Conservation (phyloP, 2,329 filamentous ascomycete genomes). For the Xylaria sp. region DNA sequence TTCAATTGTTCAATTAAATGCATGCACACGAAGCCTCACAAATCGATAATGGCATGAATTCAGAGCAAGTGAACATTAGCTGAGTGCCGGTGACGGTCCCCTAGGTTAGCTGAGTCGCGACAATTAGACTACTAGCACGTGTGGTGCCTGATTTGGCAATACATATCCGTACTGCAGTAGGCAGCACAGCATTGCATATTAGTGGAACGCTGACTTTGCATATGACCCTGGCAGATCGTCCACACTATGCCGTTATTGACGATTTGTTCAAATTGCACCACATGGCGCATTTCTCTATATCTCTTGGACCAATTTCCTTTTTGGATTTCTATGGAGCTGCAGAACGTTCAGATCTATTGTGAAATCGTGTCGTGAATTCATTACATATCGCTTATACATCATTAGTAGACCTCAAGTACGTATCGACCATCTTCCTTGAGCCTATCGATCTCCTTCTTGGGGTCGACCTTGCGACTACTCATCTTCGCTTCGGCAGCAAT, state of each 20-base stretch:
- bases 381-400: constrained; percentile 21
- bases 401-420: constrained; percentile 94
- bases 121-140: constrained; percentile 30
- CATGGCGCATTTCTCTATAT: not conserved
- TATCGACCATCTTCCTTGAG: constrained; percentile 95
- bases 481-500: constrained; percentile 79
- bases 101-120: not conserved
- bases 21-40: not conserved
- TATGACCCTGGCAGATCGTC: constrained; percentile 17
- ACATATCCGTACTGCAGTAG: constrained; percentile 18
- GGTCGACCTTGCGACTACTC: constrained; percentile 82
- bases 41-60: constrained; percentile 3
- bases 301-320: constrained; percentile 15
- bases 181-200: constrained; percentile 13
- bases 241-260: not conserved
- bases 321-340: constrained; percentile 22
- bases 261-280: constrained; percentile 3
- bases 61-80: not conserved
- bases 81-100: not conserved
- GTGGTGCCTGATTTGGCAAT: constrained; percentile 27
- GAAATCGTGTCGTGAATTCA: constrained; percentile 32
- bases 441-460: constrained; percentile 92
- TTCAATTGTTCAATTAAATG: not conserved
- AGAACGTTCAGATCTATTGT: constrained; percentile 20
- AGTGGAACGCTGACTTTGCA: constrained; percentile 28